Base-by-base conservation (phyloP, 257 asterid genomes). In the Scutellaria barbata region DNA sequence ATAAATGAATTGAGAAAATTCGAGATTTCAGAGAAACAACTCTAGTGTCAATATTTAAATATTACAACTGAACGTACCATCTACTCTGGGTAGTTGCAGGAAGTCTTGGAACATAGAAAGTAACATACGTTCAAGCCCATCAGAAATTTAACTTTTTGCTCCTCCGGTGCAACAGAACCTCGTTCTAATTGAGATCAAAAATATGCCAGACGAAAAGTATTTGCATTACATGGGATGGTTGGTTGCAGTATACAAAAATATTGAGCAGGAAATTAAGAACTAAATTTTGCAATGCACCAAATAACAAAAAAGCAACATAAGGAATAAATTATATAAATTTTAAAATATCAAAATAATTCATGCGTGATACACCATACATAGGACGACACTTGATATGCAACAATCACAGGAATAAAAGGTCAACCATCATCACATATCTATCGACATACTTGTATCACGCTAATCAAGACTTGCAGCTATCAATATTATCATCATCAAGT, bases 21-120 rank as follows among this genome's bases (percentile, higher is more conserved):
- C 2, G 25, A 20, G 25, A 20, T 0, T 20, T 2, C 25, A 20
- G 25, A 20, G 25, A 20, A 20, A 0, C 1, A 20, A 20, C 25
- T 20, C 25, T 20, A 35, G 30, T 18, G 61, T 20, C 20, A 66
- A 70, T 61, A 50, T 50, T 41, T 52, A 81, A 46, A 61, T 57
- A 42, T 68, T 62, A 60, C 63, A 43, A 62, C 43, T 42, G 54
- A 76, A 76, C 86, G 62, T 83, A 91, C 99, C 98, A 95, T 83
- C 70, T 87, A 78, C 76, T 89, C 95, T 16, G 95, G 93, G 81
- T 84, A 89, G 80, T 73, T 85, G 71, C 62, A 89, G 78, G 81
- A 85, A 94, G 77, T 83, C 94, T 85, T 86, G 80, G 48, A 95
- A 83, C 59, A 77, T 74, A 68, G 87, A 79, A 78, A 95, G 81